A percentile compares a stretch with the other conserved stretches of the same genome.
Evolutionary conservation across 2,329 filamentous ascomycete genomes (phyloP).

Genomic region (Penicillium italicum): DNA sequence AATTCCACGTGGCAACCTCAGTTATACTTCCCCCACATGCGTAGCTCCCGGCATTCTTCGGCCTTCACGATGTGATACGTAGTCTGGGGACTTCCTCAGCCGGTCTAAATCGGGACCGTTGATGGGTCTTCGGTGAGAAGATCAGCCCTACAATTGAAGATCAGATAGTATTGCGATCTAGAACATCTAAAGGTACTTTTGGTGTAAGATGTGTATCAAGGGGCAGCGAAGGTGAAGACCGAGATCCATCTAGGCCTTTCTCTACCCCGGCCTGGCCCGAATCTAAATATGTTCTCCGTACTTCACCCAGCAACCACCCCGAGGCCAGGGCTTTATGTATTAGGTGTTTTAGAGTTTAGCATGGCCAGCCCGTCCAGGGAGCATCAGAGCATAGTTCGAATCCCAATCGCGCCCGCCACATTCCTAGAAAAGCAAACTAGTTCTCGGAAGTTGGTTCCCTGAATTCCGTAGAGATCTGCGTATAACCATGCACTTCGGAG

Average conservation of each 20-base stretch:
- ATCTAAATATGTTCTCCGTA: neutral
- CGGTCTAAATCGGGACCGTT: neutral
- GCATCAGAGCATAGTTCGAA: slow-evolving; percentile 15
- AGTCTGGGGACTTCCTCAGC: neutral
- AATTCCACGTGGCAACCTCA: slow-evolving; percentile 8
- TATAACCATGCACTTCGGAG: slow-evolving; percentile 5
- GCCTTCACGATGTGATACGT: neutral
- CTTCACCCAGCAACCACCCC: neutral
- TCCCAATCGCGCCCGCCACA: slow-evolving; percentile 17
- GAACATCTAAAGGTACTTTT: neutral
- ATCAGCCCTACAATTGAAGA: neutral
- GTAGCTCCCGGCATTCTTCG: neutral
- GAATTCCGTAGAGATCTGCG: slow-evolving; percentile 8
- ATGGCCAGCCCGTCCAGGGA: slow-evolving; percentile 1
- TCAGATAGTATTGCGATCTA: neutral
- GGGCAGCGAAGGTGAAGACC: neutral
- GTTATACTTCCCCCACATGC: slow-evolving; percentile 4
- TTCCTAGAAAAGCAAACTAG: slow-evolving; percentile 5
- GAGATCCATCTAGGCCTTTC: neutral
- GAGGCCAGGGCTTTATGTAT: neutral
- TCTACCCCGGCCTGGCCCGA: neutral
- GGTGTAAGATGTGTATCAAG: neutral
- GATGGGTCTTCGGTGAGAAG: neutral
- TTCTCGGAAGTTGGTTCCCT: slow-evolving; percentile 4
- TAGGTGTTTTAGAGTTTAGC: slow-evolving; percentile 4